A percentile compares a stretch with the other conserved stretches of the same genome.
Conservation (phyloP, 495 filamentous ascomycete species). For the Jackrogersella minutella region DNA sequence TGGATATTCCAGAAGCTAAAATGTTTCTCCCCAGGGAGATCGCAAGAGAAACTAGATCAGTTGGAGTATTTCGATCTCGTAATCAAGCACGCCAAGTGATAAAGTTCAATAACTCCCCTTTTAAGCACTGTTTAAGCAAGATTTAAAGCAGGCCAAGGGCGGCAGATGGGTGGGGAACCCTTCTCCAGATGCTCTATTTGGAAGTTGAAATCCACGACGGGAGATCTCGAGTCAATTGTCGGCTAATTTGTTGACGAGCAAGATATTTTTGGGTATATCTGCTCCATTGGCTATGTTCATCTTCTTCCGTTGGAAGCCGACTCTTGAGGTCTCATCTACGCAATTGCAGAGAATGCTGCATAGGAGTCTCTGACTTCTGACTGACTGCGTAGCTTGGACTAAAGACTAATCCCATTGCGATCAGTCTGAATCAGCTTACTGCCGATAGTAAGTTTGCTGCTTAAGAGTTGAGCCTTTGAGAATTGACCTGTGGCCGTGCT, state of each 20-base stretch:
- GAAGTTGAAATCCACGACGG: constrained; percentile 20
- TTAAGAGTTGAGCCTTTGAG: no score
- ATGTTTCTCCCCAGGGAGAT: neutral
- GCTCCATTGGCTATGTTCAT: neutral
- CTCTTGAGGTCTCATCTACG: neutral
- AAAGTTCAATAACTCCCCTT: constrained; percentile 23
- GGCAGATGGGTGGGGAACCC: constrained; percentile 15
- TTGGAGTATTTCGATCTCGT: constrained; percentile 7
- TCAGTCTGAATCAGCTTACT: no score
- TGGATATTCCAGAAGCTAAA: neutral
- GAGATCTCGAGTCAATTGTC: constrained; percentile 8
- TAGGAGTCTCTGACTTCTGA: neutral
- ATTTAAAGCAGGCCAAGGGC: constrained; percentile 31
- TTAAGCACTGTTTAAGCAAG: no score
- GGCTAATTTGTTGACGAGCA: constrained; percentile 32
- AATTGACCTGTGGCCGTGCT: no score
- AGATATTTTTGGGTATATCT: neutral
- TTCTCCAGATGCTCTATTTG: constrained; percentile 25
- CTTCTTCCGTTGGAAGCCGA: neutral
- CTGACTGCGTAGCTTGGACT: neutral
- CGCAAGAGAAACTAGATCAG: neutral
- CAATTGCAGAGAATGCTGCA: neutral
- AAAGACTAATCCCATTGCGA: no score
- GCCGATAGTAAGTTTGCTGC: no score
- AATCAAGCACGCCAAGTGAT: constrained; percentile 20